Evolutionary conservation across 2,329 filamentous ascomycete genomes (phyloP), one percentile per base, ranked within the genome.

Genomic region (Nigrospora sphaerica): DNA sequence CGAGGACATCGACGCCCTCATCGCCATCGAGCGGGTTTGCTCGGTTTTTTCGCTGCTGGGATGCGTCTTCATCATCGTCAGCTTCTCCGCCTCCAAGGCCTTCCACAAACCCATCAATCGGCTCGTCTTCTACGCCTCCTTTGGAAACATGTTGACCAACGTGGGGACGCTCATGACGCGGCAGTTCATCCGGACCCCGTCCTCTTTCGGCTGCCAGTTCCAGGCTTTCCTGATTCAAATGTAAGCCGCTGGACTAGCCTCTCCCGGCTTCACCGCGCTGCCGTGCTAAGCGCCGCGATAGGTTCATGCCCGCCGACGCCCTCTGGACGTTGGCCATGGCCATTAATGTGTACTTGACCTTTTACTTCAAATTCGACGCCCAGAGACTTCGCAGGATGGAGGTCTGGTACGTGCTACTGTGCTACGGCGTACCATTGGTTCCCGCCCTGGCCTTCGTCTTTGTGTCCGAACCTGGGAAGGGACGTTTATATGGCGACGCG

Each of bases 91-190:
- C n/a, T 87, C 83, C 32, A 75, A 73, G 14, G 74, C 75, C 6
- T 93, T 93, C 61, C 85, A 86, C 57, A 92, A 90, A 59, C 86
- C 88, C n/a, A 90, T 93, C 68, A 93, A 93, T 59, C 77, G 88
- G 16, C 74, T 95, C 0, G 83, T 92, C 11, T 92, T 95, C 63
- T 93, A 86, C 62, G 88, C 88, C 7, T 86, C 85, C 0, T 85
- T 88, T 58, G 88, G 88, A 10, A 95, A 95, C 58, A 74, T 92
- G 55, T 72, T 90, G 64, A 80, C 80, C 50, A 92, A 89, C 61
- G 75, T 88, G 16, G 87, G 83, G 1, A 90, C 88, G 0, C 64
- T 92, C 32, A 87, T 92, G 58, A 82, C 85, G 0, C 75, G 77
- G 33, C 72, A 75, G 1, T 86, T 80, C 35, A 66, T 88, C 7